phyloP scores from a whole-genome alignment of 305 asterid genomes.

The Fraxinus albicans region DNA sequence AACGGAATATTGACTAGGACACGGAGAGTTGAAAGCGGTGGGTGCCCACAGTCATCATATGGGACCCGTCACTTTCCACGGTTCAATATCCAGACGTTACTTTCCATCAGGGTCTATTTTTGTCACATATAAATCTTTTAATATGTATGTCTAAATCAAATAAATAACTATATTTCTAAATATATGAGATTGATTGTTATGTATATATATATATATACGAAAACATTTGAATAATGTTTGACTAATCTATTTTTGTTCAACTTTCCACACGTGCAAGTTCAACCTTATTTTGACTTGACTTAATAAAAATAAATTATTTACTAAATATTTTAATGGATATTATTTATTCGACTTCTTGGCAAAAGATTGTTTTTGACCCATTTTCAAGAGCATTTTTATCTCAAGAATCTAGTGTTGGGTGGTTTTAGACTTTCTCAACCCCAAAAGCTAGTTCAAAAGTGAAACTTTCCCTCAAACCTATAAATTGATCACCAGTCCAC shows the following conservation, averaged over 20 bases:
- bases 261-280: neutral
- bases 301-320: neutral
- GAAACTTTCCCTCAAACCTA: too few species aligned
- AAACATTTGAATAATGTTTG: neutral
- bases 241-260: neutral
- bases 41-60: neutral
- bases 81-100: neutral
- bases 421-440: too few species aligned
- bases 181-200: neutral
- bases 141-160: neutral
- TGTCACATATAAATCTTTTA: neutral
- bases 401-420: neutral
- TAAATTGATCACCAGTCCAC: too few species aligned
- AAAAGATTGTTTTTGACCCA: neutral
- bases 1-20: slow-evolving; percentile 3
- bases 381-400: neutral
- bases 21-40: neutral
- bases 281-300: neutral
- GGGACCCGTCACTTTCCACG: neutral
- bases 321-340: neutral
- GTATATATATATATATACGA: neutral
- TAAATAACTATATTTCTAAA: neutral
- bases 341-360: neutral
- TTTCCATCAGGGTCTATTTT: neutral
- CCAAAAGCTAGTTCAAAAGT: too few species aligned